Base-by-base conservation (phyloP, 306 rosid species). In the Mucuna pruriens region DNA sequence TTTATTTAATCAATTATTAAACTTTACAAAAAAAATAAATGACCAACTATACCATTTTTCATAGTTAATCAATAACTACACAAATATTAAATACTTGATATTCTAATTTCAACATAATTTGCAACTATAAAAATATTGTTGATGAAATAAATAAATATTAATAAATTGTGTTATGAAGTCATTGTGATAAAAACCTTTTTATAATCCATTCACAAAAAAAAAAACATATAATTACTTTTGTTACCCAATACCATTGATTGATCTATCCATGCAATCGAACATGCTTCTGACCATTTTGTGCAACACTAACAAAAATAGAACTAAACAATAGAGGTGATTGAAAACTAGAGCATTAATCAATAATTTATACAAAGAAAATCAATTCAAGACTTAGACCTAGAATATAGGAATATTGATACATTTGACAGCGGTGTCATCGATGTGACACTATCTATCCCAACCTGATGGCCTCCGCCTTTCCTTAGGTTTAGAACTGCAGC, bases 401-500 rank as follows among this genome's bases (percentile, higher is more conserved):
- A 52, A 64, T 38, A 78, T 9, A 73, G 64, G 51, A 42, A 61
- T 63, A 73, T 82, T 76, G 83, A 67, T 71, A 65, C 60, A 55
- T 33, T 45, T 31, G 79, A 77, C 34, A 57, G 61, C 44, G 74
- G 77, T n/a, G 40, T 31, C 61, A 15, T 74, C 75, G 81, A 75
- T 49, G 45, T 67, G 81, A 66, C 44, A 80, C 85, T 83, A 95
- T 46, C 89, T 86, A 80, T 95, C 99, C 99, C 97, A 95, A 68
- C 99, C 97, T 12, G 99, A 91, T 61, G 93, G 86, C 81, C 99
- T 87, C 76, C 92, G 81, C 89, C 99, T 91, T 84, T 95, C 97
- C 85, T 90, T 85, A 5, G 94, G 88, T 82, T 84, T 85, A 48
- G 97, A 89, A 75, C 91, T 91, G 95, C 93, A 81, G 83, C 55